Conservation (phyloP, 805 yeast species). For the Wickerhamomyces alni region DNA sequence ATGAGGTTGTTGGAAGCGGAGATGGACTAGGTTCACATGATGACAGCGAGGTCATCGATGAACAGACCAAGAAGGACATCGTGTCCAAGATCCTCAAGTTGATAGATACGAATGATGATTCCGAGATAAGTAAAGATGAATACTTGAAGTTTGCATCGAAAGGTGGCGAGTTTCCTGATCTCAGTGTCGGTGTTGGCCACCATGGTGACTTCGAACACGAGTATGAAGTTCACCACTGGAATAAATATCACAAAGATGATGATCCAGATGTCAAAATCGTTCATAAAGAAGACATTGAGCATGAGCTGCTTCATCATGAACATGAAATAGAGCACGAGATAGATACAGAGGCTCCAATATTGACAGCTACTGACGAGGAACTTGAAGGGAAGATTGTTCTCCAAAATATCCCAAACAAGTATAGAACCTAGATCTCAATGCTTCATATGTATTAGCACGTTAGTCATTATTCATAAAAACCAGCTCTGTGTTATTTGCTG, state of each 20-base stretch:
- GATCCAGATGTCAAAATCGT: slow-evolving; percentile 80
- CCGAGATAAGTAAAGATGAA: slow-evolving; percentile 58
- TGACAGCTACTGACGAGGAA: slow-evolving; percentile 30
- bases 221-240: slow-evolving; percentile 95
- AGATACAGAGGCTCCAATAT: slow-evolving; percentile 39
- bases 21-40: slow-evolving; percentile 83
- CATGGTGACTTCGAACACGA: slow-evolving; percentile 91
- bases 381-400: slow-evolving; percentile 31
- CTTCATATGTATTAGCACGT: too few species aligned
- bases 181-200: slow-evolving; percentile 91
- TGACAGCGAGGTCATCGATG: slow-evolving; percentile 52
- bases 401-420: slow-evolving; percentile 34
- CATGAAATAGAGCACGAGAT: slow-evolving; percentile 77
- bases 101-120: slow-evolving; percentile 64
- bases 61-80: slow-evolving; percentile 43
- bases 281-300: slow-evolving; percentile 86
- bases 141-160: slow-evolving; percentile 53
- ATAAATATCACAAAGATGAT: slow-evolving; percentile 61
- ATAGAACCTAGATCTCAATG: slow-evolving; percentile 13
- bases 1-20: slow-evolving; percentile 77
- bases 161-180: slow-evolving; percentile 81
- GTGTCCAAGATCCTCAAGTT: slow-evolving; percentile 51
- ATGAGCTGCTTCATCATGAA: slow-evolving; percentile 24
- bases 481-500: too few species aligned
- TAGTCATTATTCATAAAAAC: too few species aligned